Conservation (phyloP, 164 flowering plant genomes). For the Aristolochia contorta region DNA sequence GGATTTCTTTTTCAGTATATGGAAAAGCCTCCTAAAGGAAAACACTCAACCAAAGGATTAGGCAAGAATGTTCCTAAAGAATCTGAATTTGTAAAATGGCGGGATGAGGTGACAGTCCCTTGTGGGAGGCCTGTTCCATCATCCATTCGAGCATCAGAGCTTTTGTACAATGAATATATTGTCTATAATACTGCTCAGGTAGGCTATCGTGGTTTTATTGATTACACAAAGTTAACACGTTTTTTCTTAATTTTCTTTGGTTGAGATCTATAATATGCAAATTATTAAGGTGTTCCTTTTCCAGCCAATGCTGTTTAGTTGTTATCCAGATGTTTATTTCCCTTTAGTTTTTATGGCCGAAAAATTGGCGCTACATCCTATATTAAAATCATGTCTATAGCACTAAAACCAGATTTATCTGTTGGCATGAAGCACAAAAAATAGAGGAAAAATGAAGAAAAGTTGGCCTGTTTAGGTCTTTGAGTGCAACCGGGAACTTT, state of each 20-base stretch:
- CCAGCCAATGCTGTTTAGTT: background rate
- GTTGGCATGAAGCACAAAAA: too few relatives aligned
- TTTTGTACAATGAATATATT: slow-evolving; percentile 91
- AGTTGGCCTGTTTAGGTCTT: too few relatives aligned
- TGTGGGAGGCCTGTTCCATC: slow-evolving; percentile 85
- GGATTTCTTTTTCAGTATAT: slow-evolving; percentile 40
- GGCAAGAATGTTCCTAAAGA: slow-evolving; percentile 69
- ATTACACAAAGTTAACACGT: background rate
- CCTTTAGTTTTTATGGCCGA: too few relatives aligned
- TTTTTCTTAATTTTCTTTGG: background rate
- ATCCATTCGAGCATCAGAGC: slow-evolving; percentile 62
- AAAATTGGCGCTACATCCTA: too few relatives aligned
- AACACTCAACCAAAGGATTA: slow-evolving; percentile 94
- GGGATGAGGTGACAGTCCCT: slow-evolving; percentile 74
- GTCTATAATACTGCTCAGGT: slow-evolving; percentile 90
- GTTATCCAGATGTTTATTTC: too few relatives aligned
- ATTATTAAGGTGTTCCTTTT: background rate
- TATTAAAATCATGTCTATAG: too few relatives aligned
- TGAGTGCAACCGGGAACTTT: too few relatives aligned
- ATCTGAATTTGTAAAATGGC: slow-evolving; percentile 70
- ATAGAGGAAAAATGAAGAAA: too few relatives aligned
- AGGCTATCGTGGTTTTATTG: slow-evolving; percentile 10
- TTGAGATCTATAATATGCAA: background rate
- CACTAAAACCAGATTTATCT: too few relatives aligned
- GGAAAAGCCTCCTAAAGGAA: slow-evolving; percentile 85